Conservation (phyloP, 2,329 filamentous ascomycete species). For the Endothia cerciana region DNA sequence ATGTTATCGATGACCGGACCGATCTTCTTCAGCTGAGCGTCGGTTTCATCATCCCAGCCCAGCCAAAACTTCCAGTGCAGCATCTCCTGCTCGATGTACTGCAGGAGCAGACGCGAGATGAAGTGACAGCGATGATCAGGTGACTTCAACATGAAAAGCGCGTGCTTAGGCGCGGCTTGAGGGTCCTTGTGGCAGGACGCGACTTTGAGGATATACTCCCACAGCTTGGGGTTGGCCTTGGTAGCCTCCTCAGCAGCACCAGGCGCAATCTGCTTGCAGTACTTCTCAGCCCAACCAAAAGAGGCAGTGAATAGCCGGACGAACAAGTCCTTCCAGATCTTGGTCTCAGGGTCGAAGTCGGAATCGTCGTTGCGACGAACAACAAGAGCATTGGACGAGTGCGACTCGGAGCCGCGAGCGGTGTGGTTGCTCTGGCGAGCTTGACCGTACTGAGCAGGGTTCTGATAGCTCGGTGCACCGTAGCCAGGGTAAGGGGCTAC, state of each 20-base stretch:
- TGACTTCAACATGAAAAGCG: slow-evolving; percentile 40
- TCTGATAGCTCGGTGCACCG: slow-evolving; percentile 5
- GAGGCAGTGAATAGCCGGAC: slow-evolving; percentile 21
- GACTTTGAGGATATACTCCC: slow-evolving; percentile 43
- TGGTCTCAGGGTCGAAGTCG: slow-evolving; percentile 16
- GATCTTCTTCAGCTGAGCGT: slow-evolving; percentile 32
- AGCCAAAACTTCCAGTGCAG: slow-evolving; percentile 41
- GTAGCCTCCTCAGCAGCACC: slow-evolving; percentile 29
- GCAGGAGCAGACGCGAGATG: slow-evolving; percentile 43
- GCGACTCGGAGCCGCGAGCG: not conserved
- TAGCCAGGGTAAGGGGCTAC: slow-evolving; percentile 1
- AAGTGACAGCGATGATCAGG: slow-evolving; percentile 39
- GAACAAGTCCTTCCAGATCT: slow-evolving; percentile 26
- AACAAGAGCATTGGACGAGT: slow-evolving; percentile 18
- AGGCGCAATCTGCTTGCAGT: slow-evolving; percentile 31
- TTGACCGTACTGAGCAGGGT: not conserved
- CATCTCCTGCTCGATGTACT: slow-evolving; percentile 42
- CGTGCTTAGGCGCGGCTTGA: slow-evolving; percentile 38
- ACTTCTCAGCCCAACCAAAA: slow-evolving; percentile 36
- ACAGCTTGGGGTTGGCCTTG: slow-evolving; percentile 35
- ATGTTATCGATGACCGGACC: slow-evolving; percentile 30
- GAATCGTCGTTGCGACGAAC: slow-evolving; percentile 24
- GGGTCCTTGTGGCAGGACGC: slow-evolving; percentile 34
- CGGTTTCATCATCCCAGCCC: slow-evolving; percentile 35
- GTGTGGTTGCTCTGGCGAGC: slow-evolving; percentile 7